Evolutionary conservation across 768 basidiomycete species (phyloP), one percentile per base, ranked within the genome.

Genomic region (Rhizopogon vulgaris): DNA sequence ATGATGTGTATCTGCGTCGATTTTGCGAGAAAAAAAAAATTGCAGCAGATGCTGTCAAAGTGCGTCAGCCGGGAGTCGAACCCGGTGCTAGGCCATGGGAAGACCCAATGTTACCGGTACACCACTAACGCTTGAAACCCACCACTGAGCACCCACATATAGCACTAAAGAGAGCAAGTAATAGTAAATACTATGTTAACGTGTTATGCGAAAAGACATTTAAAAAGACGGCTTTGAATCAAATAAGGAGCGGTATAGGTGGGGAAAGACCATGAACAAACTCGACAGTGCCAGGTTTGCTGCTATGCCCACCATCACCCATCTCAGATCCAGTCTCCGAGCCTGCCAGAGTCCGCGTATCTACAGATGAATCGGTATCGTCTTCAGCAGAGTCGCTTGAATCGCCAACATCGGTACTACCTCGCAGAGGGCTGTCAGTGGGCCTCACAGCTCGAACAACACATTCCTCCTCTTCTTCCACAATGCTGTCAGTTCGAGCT

Each of bases 61-160:
- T 78, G 76, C 77, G 69, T 71, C 69, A 65, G 67, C 77, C 74
- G 77, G 77, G 77, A 78, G 71, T 78, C 77, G 77, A 78, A 78
- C 77, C 77, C 77, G 74, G 76, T 65, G 77, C 77, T 76, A 75
- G 76, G 74, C 74, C 74, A 77, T 86, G 85, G 84, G 85, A 87
- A 86, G 83, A 84, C 82, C 81, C 82, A 84, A 87, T 85, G 85
- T 86, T 85, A 85, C 84, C 84, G 78, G 71, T 86, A 85, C 84
- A 84, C 84, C 81, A 85, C 66, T 66, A 58, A 69, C 66, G 66
- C 67, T 39, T 32, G 32, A 0, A 8, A 2, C 22, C 3, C 2
- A 3, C 22, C 3, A 22, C 22, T 1, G 4, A 34, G 11, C 1
- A 15, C 1, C 1, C 3, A 3, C 1, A 0, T 2, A 24, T 6